Evolutionary conservation across 371 early-diverging fungal genomes (phyloP).

Genomic region (Haplosporangium sp.): DNA sequence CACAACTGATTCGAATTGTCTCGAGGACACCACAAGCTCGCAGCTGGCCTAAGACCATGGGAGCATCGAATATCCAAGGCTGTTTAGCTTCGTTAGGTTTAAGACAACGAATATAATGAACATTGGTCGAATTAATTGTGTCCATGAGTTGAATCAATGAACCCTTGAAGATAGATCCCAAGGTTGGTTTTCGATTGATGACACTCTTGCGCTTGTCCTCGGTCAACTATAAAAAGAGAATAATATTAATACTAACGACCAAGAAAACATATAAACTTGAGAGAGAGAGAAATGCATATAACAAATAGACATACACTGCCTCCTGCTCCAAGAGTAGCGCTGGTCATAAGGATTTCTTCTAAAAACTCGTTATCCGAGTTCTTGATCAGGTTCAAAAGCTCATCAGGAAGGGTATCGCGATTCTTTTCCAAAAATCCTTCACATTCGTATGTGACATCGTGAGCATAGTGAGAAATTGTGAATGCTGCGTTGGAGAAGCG

Average conservation of each 20-base stretch:
- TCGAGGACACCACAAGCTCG: constrained; percentile 99
- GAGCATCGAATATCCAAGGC: constrained; percentile 91
- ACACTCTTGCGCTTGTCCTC: constrained; percentile 67
- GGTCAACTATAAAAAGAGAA: constrained; percentile 30
- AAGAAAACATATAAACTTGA: background rate
- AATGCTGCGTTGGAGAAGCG: constrained; percentile 88
- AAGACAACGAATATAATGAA: constrained; percentile 98
- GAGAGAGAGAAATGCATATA: background rate
- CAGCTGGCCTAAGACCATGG: constrained; percentile 94
- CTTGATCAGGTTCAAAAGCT: constrained; percentile 81
- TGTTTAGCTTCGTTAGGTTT: constrained; percentile 96
- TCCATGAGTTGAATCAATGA: constrained; percentile 94
- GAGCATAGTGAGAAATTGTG: constrained; percentile 92
- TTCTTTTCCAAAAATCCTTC: constrained; percentile 99
- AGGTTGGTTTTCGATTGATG: constrained; percentile 82
- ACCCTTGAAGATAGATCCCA: constrained; percentile 88
- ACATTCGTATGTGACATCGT: constrained; percentile 89
- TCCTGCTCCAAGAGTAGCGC: constrained; percentile 56
- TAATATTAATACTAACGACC: constrained; percentile 72
- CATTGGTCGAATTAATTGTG: constrained; percentile 92
- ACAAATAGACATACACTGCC: constrained; percentile 31
- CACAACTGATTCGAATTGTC: constrained; percentile 98
- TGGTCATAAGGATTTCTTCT: constrained; percentile 75
- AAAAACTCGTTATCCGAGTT: constrained; percentile 80
- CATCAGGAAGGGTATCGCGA: constrained; percentile 98